Evolutionary conservation across 2,329 filamentous ascomycete genomes (phyloP).

Genomic region (Colletotrichum tanaceti): DNA sequence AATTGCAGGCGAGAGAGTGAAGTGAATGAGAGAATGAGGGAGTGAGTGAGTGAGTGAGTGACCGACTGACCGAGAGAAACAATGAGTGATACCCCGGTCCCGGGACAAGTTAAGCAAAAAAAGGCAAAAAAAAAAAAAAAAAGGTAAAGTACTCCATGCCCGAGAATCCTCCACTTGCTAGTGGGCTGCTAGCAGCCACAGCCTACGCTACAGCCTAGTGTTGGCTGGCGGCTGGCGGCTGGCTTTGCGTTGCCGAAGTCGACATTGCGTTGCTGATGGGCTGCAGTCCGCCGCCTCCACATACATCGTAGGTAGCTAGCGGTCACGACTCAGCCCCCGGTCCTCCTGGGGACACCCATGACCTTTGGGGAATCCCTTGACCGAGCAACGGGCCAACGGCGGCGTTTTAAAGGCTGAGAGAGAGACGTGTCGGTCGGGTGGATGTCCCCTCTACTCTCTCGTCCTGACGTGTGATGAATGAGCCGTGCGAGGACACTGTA

Average conservation of each 20-base stretch:
- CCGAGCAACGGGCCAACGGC: constrained; percentile 40
- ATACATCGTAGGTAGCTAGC: too few relatives aligned
- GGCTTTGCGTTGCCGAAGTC: constrained; percentile 5
- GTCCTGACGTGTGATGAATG: constrained; percentile 4
- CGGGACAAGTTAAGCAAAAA: background rate
- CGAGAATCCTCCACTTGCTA: background rate
- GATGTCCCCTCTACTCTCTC: constrained; percentile 13
- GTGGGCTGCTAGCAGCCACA: background rate
- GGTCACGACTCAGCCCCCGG: constrained; percentile 39
- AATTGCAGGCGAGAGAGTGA: too few relatives aligned
- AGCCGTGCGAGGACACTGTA: constrained; percentile 21
- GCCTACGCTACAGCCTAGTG: background rate
- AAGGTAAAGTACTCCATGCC: background rate
- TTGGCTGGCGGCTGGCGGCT: constrained; percentile 7
- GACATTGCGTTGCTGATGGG: constrained; percentile 34
- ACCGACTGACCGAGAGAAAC: background rate
- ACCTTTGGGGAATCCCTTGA: constrained; percentile 26
- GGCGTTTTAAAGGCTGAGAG: constrained; percentile 10
- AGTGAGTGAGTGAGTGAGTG: background rate
- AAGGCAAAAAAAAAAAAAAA: too few relatives aligned
- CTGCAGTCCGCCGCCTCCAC: constrained; percentile 32
- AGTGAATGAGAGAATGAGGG: background rate
- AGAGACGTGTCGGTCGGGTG: background rate
- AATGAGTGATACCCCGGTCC: background rate
- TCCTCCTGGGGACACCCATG: constrained; percentile 35